Evolutionary conservation across 306 rosid genomes (phyloP).

Genomic region (Phaseolus lunatus): DNA sequence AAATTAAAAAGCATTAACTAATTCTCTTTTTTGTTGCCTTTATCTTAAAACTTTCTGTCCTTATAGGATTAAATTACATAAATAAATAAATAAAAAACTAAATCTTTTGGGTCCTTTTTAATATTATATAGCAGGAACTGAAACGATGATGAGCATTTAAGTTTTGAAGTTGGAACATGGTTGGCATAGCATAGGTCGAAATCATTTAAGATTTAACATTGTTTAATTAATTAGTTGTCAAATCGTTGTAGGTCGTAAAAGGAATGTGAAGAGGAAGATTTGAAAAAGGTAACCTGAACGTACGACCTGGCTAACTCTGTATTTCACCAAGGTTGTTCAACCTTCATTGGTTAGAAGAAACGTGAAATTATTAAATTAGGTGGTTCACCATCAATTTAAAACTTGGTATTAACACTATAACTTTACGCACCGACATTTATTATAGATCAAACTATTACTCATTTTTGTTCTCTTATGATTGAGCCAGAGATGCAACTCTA

Average conservation of each 20-base stretch:
- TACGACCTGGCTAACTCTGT: constrained; percentile 15
- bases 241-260: constrained; percentile 18
- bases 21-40: too few relatives aligned
- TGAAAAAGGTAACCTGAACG: constrained; percentile 13
- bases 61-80: too few relatives aligned
- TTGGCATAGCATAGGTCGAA: neutral
- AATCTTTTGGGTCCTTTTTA: neutral
- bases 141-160: too few relatives aligned
- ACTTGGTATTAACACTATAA: constrained; percentile 6
- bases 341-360: constrained; percentile 3
- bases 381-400: neutral
- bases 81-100: neutral
- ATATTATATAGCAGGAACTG: neutral
- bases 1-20: too few relatives aligned
- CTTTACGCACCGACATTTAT: neutral
- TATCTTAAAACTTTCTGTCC: too few relatives aligned
- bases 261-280: constrained; percentile 12
- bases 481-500: neutral
- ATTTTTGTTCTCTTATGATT: neutral
- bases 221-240: constrained; percentile 5
- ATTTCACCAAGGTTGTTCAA: neutral
- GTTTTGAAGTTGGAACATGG: neutral
- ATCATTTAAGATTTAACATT: neutral
- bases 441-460: too few relatives aligned
- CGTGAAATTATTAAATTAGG: neutral